These are phyloP conservation scores for Clarireedia homoeocarpa DNA, from an alignment of 2,329 filamentous ascomycete genomes.

Conservation along the genomic window DNA sequence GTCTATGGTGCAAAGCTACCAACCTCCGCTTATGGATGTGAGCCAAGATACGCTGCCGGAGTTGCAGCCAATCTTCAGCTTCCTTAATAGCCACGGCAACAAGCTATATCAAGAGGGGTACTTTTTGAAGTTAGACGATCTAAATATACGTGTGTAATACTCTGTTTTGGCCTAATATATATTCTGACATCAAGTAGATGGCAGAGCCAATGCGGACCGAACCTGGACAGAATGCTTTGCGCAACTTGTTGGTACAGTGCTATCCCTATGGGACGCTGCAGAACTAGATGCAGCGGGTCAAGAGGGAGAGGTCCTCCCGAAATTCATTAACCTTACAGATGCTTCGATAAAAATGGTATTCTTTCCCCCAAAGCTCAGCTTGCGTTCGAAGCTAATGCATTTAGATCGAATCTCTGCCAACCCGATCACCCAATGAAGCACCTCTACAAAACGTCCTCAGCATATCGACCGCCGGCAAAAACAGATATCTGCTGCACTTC, in stretches of 20 bases:
- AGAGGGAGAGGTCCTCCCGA: constrained; percentile 77
- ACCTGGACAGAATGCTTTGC: constrained; percentile 97
- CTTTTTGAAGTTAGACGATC: constrained; percentile 91
- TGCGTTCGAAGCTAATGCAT: constrained; percentile 16
- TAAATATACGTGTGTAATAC: constrained; percentile 69
- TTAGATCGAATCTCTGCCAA: constrained; percentile 83
- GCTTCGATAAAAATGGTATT: constrained; percentile 94
- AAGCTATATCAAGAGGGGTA: constrained; percentile 98
- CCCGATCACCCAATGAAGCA: constrained; percentile 66
- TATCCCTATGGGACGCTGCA: constrained; percentile 92
- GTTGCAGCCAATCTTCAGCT: constrained; percentile 87
- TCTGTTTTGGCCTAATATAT: not conserved
- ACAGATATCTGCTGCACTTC: constrained; percentile 92
- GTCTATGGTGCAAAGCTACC: constrained; percentile 81
- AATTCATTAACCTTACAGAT: constrained; percentile 95
- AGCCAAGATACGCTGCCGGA: constrained; percentile 82
- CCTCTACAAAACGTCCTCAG: constrained; percentile 91
- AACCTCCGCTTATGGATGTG: constrained; percentile 79
- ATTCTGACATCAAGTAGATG: constrained; percentile 51
- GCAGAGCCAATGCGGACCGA: constrained; percentile 75
- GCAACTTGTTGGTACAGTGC: constrained; percentile 87
- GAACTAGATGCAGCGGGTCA: constrained; percentile 83
- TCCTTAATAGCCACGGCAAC: constrained; percentile 89
- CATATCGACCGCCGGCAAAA: constrained; percentile 89
- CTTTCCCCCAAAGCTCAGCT: constrained; percentile 14